phyloP scores from a whole-genome alignment of 768 basidiomycete genomes.

The Lactarius sanguifluus region DNA sequence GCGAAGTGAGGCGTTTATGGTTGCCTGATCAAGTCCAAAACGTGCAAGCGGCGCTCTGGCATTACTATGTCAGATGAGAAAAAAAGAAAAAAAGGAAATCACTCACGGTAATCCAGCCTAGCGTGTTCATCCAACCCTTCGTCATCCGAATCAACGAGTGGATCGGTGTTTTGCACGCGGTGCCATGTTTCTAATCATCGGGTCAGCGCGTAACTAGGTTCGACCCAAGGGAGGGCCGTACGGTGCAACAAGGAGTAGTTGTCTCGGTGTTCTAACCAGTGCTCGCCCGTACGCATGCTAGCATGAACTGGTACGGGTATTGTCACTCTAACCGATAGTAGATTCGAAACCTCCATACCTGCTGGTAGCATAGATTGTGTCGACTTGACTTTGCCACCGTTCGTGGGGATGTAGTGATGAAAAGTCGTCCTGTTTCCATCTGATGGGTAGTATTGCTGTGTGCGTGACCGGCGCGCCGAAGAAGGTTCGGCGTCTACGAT shows the following conservation, averaged over 20 bases:
- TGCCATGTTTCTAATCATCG: constrained; percentile 67
- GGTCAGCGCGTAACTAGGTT: constrained; percentile 20
- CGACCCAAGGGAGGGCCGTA: constrained; percentile 28
- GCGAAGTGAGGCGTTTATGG: constrained; percentile 20
- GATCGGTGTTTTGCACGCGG: constrained; percentile 58
- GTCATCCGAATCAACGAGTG: constrained; percentile 71
- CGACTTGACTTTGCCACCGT: constrained; percentile 24
- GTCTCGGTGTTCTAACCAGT: constrained; percentile 23
- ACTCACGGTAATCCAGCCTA: constrained; percentile 65
- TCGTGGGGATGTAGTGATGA: constrained; percentile 30
- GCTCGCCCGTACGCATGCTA: constrained; percentile 23
- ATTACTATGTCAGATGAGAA: constrained; percentile 1
- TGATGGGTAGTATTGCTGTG: constrained; percentile 25
- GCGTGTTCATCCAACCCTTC: constrained; percentile 64
- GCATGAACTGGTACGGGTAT: constrained; percentile 19
- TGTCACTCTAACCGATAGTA: constrained; percentile 7
- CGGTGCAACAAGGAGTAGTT: constrained; percentile 48
- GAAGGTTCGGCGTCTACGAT: constrained; percentile 22
- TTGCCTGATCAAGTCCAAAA: constrained; percentile 25
- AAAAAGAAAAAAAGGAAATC: not conserved
- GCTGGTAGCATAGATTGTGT: constrained; percentile 16
- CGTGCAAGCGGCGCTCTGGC: constrained; percentile 29
- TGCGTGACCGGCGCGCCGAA: constrained; percentile 24
- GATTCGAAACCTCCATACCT: constrained; percentile 22
- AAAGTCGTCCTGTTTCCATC: constrained; percentile 30